Evolutionary conservation across 208 protist species (phyloP), one percentile per base, ranked within the genome.

Genomic region (Crithidia brevicula): DNA sequence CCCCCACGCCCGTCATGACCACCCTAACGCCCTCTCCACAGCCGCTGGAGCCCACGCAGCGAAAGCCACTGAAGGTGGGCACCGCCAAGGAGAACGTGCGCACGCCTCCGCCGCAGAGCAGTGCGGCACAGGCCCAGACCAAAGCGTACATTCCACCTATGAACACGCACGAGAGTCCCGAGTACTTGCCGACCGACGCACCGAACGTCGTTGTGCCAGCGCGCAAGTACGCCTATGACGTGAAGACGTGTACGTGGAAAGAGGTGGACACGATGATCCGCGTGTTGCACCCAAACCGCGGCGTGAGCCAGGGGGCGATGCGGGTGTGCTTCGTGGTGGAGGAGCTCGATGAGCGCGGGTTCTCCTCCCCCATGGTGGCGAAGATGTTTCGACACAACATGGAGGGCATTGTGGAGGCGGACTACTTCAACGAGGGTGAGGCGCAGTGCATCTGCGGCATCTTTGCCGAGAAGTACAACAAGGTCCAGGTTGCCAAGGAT

Each of bases 361-460:
- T 50, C 15, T 57, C 70, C 9, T 79, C 77, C 6, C 51, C 45
- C 9, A 93, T 92, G 81, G 84, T 95, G 57, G 89, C 86, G 22
- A 95, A 95, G 78, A 74, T 95, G 72, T 95, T 95, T 60, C 77
- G 83, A 27, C 81, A 74, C 43, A 76, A 88, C 47, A 77, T 93
- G 27, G 60, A 67, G 22, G 69, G 82, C 45, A 82, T 92, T 18
- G 76, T 90, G 13, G 82, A 93, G 73, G 71, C 67, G 63, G 89
- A 95, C 47, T 95, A 95, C 84, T 93, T 93, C 64, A 91, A 88
- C 73, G 89, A 95, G 59, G 89, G 85, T 13, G 84, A 89, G 74
- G 83, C 89, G 34, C 89, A 95, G 82, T 95, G 89, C 64, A 88
- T 95, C 59, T 88, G 86, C 62, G 87, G 89, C 40, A 70, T 79